Evolutionary conservation across 228 moss, liverwort and hornwort species (phyloP), one percentile per base, ranked within the genome.

Genomic region (Sphagnum magellanicum): DNA sequence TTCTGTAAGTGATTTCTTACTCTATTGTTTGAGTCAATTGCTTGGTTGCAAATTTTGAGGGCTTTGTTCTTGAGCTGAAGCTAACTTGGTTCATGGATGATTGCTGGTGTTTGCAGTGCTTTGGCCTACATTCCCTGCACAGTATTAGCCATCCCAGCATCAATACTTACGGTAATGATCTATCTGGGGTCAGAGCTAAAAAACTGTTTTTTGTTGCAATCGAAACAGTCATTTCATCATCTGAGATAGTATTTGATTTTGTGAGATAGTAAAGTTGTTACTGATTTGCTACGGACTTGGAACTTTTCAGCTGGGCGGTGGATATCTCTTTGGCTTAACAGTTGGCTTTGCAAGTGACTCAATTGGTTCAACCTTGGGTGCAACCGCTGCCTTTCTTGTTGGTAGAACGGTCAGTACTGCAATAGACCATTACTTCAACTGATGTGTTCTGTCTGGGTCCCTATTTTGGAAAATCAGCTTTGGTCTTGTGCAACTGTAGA

Each of bases 121-220:
- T 80, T 98, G 70, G 98, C 92, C 53, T 98, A 98, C 72, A 79
- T 98, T 52, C 94, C 94, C 5, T 98, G 94, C 78, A 92, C 98
- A 60, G 71, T 98, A 10, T 79, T 98, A 75, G 92, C 80, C 58
- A 77, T 98, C 75, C 98, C 98, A 8, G 89, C 91, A 63, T 93
- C 98, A 3, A 81, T 98, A 61, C 94, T 98, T 52, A 98, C 98
- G 74, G 98, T 89, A 82, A 3, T 32, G 32, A 32, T 32, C 32
- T 32, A 6, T 74, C 70, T 77, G n/a, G 59, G 13, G 16, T 48
- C 65, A 6, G 50, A 12, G 12, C 55, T 55, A 32, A 32, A 32
- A 32, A 32, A 32, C 32, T 32, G 32, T 32, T 32, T 32, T 32
- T 32, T 32, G 32, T 32, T 32, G 32, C 32, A 32, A 32, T 32